Evolutionary conservation across 2,329 filamentous ascomycete species (phyloP).

Genomic region (Tolypocladium nubicola): DNA sequence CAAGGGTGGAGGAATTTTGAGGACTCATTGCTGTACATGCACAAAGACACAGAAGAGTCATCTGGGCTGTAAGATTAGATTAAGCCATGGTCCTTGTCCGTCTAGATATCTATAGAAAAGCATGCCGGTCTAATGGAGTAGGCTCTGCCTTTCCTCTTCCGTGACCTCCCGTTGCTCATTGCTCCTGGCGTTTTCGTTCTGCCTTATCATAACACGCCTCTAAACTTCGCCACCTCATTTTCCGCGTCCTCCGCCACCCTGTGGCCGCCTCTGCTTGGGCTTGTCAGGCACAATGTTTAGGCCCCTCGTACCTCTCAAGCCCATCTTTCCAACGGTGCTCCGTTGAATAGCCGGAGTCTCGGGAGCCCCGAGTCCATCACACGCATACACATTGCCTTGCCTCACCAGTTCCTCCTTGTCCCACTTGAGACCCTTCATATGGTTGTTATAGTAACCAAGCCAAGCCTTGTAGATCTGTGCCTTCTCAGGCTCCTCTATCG

Average conservation of each 20-base stretch:
- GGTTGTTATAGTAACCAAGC: slow-evolving; percentile 45
- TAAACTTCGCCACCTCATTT: background rate
- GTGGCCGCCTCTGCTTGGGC: slow-evolving; percentile 13
- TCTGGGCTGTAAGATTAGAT: too few relatives aligned
- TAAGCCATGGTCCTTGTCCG: too few relatives aligned
- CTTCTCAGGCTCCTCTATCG: slow-evolving; percentile 33
- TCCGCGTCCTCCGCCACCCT: background rate
- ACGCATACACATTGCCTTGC: slow-evolving; percentile 40
- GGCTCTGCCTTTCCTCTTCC: background rate
- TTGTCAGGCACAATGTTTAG: slow-evolving; percentile 34
- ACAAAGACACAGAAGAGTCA: too few relatives aligned
- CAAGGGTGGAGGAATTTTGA: too few relatives aligned
- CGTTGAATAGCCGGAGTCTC: slow-evolving; percentile 36
- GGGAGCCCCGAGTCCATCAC: slow-evolving; percentile 32
- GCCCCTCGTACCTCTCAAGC: slow-evolving; percentile 39
- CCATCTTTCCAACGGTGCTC: slow-evolving; percentile 45
- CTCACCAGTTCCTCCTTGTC: slow-evolving; percentile 33
- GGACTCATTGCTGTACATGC: too few relatives aligned
- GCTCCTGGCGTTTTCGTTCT: background rate
- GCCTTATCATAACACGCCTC: background rate
- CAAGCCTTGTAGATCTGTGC: slow-evolving; percentile 44
- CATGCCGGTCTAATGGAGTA: background rate
- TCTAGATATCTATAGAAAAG: background rate
- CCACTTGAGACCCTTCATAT: slow-evolving; percentile 33
- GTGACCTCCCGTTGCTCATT: background rate